Percentiles rank a stretch among this genome's conserved stretches.
Conservation (phyloP, 208 protist species). For the Spongospora subterranea region DNA sequence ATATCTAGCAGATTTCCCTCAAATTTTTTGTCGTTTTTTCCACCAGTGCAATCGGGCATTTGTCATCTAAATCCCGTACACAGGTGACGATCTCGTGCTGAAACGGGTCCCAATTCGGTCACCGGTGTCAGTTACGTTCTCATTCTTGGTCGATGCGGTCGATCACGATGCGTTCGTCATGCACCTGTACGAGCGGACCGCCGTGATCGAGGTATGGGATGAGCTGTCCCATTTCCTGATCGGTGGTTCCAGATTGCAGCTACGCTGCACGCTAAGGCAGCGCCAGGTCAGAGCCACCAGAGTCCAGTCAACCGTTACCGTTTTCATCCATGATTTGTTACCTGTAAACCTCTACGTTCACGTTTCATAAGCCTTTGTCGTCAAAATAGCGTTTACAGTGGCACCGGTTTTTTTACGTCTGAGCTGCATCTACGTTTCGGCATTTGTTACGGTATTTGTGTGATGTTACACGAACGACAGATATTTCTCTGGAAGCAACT, state of each 20-base stretch:
- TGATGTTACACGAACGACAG: too few species aligned
- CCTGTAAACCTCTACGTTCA: too few species aligned
- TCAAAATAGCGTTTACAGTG: too few species aligned
- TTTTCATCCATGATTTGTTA: too few species aligned
- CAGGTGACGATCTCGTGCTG: neutral
- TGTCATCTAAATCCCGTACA: neutral
- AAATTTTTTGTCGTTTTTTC: neutral
- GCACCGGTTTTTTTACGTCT: too few species aligned
- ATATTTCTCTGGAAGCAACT: too few species aligned
- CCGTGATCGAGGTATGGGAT: slow-evolving; percentile 20
- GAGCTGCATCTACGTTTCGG: too few species aligned
- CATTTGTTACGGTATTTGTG: too few species aligned
- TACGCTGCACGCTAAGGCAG: neutral
- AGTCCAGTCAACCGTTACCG: neutral
- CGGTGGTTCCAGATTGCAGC: neutral
- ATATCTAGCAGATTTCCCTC: neutral
- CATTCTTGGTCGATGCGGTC: neutral
- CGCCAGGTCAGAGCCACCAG: neutral
- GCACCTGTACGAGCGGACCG: neutral
- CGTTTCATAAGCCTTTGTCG: too few species aligned
- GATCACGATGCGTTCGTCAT: slow-evolving; percentile 42
- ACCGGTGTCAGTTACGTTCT: neutral
- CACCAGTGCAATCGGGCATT: too few species aligned
- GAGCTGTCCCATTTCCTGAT: neutral
- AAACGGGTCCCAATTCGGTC: neutral